Conservation (phyloP, 768 basidiomycete genomes). For the Sarcodon sp. region DNA sequence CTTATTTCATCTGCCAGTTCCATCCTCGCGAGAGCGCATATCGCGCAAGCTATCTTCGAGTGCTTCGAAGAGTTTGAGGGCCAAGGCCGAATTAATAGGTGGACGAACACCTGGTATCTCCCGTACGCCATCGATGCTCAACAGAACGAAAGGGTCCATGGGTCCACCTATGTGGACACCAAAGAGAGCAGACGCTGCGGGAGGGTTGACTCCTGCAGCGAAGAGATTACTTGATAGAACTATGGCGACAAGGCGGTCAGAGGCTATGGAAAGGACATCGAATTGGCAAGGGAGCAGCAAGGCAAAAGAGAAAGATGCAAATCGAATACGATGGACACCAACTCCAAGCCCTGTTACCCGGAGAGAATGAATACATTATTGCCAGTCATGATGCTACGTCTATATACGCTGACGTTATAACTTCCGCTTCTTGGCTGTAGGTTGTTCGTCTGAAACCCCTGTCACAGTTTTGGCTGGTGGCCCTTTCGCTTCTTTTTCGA, state of each 20-base stretch:
- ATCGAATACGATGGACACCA: slow-evolving; percentile 67
- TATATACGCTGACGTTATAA: neutral
- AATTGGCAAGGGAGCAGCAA: slow-evolving; percentile 36
- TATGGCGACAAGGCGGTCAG: slow-evolving; percentile 49
- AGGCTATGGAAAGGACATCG: slow-evolving; percentile 47
- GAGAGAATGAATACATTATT: slow-evolving; percentile 8
- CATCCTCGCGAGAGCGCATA: slow-evolving; percentile 68
- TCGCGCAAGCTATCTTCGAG: slow-evolving; percentile 72
- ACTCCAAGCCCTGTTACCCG: slow-evolving; percentile 42
- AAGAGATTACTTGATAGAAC: slow-evolving; percentile 62
- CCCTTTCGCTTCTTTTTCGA: neutral
- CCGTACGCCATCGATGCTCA: slow-evolving; percentile 22
- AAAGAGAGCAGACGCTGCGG: slow-evolving; percentile 54
- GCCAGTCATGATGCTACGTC: neutral
- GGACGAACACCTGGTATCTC: slow-evolving; percentile 22
- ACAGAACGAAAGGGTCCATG: slow-evolving; percentile 45
- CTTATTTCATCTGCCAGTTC: slow-evolving; percentile 70
- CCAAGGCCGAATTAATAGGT: slow-evolving; percentile 56
- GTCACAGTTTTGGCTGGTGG: slow-evolving; percentile 1
- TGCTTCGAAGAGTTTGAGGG: slow-evolving; percentile 71
- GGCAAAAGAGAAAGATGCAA: slow-evolving; percentile 47
- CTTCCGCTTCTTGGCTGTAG: slow-evolving; percentile 10
- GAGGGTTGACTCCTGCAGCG: slow-evolving; percentile 80
- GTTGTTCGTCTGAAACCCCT: slow-evolving; percentile 5
- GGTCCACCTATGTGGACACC: slow-evolving; percentile 75